A percentile compares a stretch with the other conserved stretches of the same genome.
Conservation (phyloP, 306 rosid genomes). For the Parietaria judaica region DNA sequence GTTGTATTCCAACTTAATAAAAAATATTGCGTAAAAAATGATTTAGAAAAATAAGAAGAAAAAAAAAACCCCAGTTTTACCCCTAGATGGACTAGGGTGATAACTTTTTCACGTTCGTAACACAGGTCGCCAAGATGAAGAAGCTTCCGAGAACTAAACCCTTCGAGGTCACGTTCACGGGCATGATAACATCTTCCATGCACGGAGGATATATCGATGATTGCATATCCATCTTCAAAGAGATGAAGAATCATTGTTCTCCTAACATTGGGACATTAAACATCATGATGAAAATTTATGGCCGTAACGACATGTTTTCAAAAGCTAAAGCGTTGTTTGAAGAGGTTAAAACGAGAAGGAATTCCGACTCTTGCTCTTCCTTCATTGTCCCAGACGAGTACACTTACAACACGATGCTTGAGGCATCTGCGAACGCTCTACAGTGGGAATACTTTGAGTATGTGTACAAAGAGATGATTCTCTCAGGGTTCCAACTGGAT, state of each 20-base stretch:
- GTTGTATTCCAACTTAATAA: too few relatives aligned
- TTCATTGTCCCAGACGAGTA: slow-evolving; percentile 46
- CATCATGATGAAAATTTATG: slow-evolving; percentile 74
- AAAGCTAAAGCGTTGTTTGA: slow-evolving; percentile 81
- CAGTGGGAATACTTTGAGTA: slow-evolving; percentile 98
- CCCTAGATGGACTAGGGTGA: background rate
- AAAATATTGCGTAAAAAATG: too few relatives aligned
- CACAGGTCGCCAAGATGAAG: slow-evolving; percentile 73
- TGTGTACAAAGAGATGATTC: slow-evolving; percentile 75
- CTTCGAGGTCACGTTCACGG: slow-evolving; percentile 79
- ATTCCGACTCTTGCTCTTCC: slow-evolving; percentile 29
- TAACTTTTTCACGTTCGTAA: background rate
- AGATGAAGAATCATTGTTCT: slow-evolving; percentile 52
- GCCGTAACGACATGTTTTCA: slow-evolving; percentile 66
- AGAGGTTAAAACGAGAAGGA: slow-evolving; percentile 34
- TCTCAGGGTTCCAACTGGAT: slow-evolving; percentile 60
- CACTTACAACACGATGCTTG: slow-evolving; percentile 65
- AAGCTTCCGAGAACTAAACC: slow-evolving; percentile 52
- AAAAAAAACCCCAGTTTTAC: too few relatives aligned
- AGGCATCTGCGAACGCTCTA: slow-evolving; percentile 65
- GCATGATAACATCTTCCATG: slow-evolving; percentile 75
- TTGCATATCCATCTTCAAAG: slow-evolving; percentile 51
- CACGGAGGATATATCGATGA: slow-evolving; percentile 65
- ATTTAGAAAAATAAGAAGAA: too few relatives aligned
- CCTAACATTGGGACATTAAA: slow-evolving; percentile 82